Base-by-base conservation (phyloP, 345 rosid species). In the Populus ilicifolia region DNA sequence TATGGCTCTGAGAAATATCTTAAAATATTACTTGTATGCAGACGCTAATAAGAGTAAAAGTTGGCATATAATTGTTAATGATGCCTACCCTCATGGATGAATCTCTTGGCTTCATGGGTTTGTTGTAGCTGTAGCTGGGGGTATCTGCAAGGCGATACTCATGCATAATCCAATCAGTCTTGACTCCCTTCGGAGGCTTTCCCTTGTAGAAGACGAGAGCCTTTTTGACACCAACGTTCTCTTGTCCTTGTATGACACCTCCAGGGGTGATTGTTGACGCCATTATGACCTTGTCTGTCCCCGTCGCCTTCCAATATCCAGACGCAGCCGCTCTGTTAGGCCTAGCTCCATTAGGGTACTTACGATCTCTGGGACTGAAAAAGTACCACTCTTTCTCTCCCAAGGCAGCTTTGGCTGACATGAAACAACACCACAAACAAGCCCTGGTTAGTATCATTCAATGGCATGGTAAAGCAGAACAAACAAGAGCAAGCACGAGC, bases 331-430 rank as follows among this genome's bases (percentile, higher is more conserved):
- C 98, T 71, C 99, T 90, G 87, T 96, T 96, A 4, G 99, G 99
- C 82, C 99, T 74, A 0, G 93, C 98, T 61, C 99, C 99, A 7
- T 96, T 96, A 0, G 99, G 99, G 84, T 96, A 96, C 90, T 96
- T 96, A 13, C 99, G 82, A 70, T 95, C 99, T 82, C 99, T 85
- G 2, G 99, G 99, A 78, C 94, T 95, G 89, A 95, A 95, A 81
- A 95, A 95, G 78, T 96, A 96, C 99, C 99, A 96, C 72, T 96
- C 99, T 81, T 93, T 96, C 92, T 96, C 99, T 0, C 99, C 96
- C 73, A 89, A 92, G 10, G 88, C 85, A 41, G 99, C 94, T 70
- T 75, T 89, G 48, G 56, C 99, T 96, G 87, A 76, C 75, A 20
- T 71, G 46, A 11, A 48, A 39, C 12, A 46, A 52, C 10, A 16